Conservation (phyloP, 2,329 filamentous ascomycete genomes). For the Ophiosphaerella korrae region DNA sequence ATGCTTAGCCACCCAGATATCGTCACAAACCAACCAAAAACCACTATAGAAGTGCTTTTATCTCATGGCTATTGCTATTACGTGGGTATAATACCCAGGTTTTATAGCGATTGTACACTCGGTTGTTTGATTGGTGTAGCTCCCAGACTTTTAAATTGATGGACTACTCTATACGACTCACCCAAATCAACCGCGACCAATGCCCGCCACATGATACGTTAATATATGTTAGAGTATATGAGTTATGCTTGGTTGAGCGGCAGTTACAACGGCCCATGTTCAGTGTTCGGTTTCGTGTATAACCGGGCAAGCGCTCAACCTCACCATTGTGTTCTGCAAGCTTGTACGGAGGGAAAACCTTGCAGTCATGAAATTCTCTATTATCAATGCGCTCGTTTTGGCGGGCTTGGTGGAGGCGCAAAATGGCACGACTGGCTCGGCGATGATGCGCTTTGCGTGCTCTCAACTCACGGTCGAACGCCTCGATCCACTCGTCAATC, state of each 20-base stretch:
- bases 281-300: background rate
- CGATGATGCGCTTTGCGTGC: conserved; percentile 33
- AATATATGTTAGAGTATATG: background rate
- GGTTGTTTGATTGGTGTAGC: too few relatives aligned
- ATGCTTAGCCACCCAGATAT: background rate
- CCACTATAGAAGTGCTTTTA: too few relatives aligned
- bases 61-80: too few relatives aligned
- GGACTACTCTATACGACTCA: background rate
- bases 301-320: too few relatives aligned
- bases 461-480: conserved; percentile 38
- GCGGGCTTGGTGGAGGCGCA: conserved; percentile 2
- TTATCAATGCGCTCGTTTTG: background rate
- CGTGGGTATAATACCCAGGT: too few relatives aligned
- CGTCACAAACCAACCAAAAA: background rate
- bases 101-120: too few relatives aligned
- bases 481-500: conserved; percentile 36
- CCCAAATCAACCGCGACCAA: background rate
- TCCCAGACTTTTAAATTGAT: too few relatives aligned
- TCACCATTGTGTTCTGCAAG: background rate
- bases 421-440: conserved; percentile 5
- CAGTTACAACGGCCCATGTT: conserved; percentile 2
- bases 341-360: background rate
- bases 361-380: conserved; percentile 3
- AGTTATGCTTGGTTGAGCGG: conserved; percentile 1
- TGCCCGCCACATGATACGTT: background rate